Percentiles rank a stretch among this genome's conserved stretches.
phyloP scores from a whole-genome alignment of 2,329 filamentous ascomycete genomes.

The Colletotrichum tabaci region DNA sequence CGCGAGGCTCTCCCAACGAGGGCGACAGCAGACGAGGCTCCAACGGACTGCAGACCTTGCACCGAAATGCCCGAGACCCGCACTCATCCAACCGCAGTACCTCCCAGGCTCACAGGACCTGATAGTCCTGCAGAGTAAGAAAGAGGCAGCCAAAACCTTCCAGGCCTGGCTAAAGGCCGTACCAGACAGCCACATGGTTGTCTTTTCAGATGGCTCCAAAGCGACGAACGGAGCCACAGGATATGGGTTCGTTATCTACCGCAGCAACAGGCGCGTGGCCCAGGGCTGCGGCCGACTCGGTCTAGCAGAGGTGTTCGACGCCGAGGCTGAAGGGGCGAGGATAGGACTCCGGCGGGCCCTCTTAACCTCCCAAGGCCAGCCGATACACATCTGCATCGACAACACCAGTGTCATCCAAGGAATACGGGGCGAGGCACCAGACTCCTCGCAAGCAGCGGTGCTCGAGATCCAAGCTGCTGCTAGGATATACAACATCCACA shows the following conservation, averaged over 20 bases:
- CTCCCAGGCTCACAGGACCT: not conserved
- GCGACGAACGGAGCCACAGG: not conserved
- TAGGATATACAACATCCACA: not conserved
- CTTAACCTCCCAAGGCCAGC: not conserved
- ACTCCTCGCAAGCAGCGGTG: slow-evolving; percentile 4
- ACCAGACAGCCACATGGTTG: not conserved
- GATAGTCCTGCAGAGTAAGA: not conserved
- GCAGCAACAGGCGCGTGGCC: not conserved
- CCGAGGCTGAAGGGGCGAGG: not conserved
- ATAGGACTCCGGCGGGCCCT: not conserved
- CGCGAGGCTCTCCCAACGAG: not conserved
- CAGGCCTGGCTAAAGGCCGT: not conserved
- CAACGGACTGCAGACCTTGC: not conserved
- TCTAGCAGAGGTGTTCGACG: not conserved
- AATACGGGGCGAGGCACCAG: not conserved
- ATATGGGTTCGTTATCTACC: not conserved
- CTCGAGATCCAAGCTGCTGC: slow-evolving; percentile 4
- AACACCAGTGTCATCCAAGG: not conserved
- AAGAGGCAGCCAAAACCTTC: not conserved
- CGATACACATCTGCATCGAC: not conserved
- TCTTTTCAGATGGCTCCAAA: not conserved
- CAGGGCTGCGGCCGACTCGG: not conserved
- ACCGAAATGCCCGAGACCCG: not conserved
- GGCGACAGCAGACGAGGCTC: not conserved
- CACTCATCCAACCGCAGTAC: not conserved